Percentiles rank a stretch among this genome's conserved stretches.
Evolutionary conservation across 148 eudicot genomes (phyloP).

Genomic region (Dianthus caryophyllus): DNA sequence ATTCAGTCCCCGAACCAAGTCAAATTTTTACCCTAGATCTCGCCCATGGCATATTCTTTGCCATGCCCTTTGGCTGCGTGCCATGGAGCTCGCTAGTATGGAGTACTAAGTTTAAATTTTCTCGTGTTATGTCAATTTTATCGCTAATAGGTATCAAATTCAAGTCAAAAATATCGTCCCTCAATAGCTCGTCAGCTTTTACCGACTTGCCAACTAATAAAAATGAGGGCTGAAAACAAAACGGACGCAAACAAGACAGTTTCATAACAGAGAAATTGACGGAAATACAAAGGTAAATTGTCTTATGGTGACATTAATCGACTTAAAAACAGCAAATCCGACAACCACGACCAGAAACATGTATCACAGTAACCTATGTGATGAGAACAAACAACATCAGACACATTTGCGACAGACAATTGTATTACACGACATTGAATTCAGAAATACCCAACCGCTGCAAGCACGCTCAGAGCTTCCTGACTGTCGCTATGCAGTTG

Average conservation of each 20-base stretch:
- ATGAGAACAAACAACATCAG: neutral
- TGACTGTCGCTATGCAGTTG: conserved; percentile 66
- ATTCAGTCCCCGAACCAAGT: too few relatives aligned
- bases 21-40: too few relatives aligned
- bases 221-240: neutral
- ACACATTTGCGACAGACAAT: neutral
- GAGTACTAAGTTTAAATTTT: too few relatives aligned
- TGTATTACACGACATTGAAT: neutral
- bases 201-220: neutral
- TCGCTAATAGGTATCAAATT: neutral
- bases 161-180: neutral
- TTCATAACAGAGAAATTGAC: neutral
- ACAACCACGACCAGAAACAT: neutral
- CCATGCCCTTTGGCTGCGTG: too few relatives aligned
- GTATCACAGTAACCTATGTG: neutral
- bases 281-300: neutral
- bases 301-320: neutral
- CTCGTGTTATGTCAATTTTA: neutral
- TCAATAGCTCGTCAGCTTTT: neutral
- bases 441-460: neutral
- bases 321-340: neutral
- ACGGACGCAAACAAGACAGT: neutral
- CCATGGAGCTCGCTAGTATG: too few relatives aligned
- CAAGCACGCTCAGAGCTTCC: conserved; percentile 13
- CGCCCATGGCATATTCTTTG: too few relatives aligned